Conservation (phyloP, 768 basidiomycete genomes). For the Lactifluus echinatus region DNA sequence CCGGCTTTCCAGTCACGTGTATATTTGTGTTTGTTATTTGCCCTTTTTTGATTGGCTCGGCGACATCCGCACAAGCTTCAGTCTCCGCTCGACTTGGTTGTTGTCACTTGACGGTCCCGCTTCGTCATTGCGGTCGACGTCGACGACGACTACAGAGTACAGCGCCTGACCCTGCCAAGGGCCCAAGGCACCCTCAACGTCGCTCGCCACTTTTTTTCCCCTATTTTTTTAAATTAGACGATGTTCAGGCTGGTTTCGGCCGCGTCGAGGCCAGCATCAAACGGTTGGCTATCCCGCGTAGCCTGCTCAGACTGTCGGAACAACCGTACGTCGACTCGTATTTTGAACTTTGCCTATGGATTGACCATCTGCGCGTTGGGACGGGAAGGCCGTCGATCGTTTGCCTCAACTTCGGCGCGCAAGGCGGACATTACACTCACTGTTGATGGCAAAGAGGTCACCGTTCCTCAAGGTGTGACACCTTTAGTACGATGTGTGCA, state of each 20-base stretch:
- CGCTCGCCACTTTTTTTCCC: neutral
- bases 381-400: conserved; percentile 40
- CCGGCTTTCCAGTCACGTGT: neutral
- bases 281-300: conserved; percentile 64
- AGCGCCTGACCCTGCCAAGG: conserved; percentile 5
- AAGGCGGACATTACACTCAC: conserved; percentile 84
- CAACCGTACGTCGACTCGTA: conserved; percentile 7
- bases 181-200: neutral
- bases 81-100: conserved; percentile 18
- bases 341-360: neutral
- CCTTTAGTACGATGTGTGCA: neutral
- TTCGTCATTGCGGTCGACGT: conserved; percentile 19
- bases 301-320: conserved; percentile 23
- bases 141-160: conserved; percentile 10
- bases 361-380: neutral
- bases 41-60: conserved; percentile 9
- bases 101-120: conserved; percentile 5
- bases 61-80: neutral
- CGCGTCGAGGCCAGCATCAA: conserved; percentile 43
- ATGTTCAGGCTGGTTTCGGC: conserved; percentile 70
- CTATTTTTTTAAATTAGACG: conserved; percentile 8
- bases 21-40: neutral
- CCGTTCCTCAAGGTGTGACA: conserved; percentile 83
- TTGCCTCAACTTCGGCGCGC: conserved; percentile 57
- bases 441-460: conserved; percentile 95